Conservation (phyloP, 1,284 basidiomycete genomes). For the Pholiota adiposa region DNA sequence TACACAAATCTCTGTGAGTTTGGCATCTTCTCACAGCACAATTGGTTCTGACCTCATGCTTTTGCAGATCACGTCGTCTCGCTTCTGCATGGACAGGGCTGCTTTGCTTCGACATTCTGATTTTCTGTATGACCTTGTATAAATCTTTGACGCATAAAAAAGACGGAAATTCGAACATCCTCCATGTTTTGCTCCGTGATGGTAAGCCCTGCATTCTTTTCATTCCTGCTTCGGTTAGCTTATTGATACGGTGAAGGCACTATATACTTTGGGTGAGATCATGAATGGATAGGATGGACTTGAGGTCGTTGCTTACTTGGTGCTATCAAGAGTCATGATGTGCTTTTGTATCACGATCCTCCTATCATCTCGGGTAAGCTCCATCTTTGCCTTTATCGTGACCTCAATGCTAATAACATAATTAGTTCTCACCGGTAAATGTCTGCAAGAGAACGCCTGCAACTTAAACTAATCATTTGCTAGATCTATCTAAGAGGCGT, state of each 20-base stretch:
- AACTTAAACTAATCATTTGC: background rate
- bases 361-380: conserved; percentile 28
- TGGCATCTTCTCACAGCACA: background rate
- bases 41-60: conserved; percentile 3
- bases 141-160: conserved; percentile 23
- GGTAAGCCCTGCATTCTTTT: conserved; percentile 21
- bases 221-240: background rate
- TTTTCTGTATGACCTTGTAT: conserved; percentile 33
- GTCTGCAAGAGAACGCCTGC: background rate
- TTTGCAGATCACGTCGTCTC: conserved; percentile 19
- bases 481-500: conserved; percentile 34
- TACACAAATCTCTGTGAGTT: conserved; percentile 21
- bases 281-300: too few relatives aligned
- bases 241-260: conserved; percentile 23
- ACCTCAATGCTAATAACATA: background rate
- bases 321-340: conserved; percentile 28
- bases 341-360: conserved; percentile 26
- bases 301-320: background rate
- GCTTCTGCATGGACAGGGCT: conserved; percentile 33
- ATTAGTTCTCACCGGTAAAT: conserved; percentile 18
- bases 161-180: conserved; percentile 20
- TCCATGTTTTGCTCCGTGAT: conserved; percentile 32
- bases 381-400: background rate
- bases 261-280: conserved; percentile 34
- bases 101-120: conserved; percentile 32